These are phyloP conservation scores for Xylaria arbuscula DNA, from an alignment of 2,329 filamentous ascomycete species.

Conservation along the genomic window DNA sequence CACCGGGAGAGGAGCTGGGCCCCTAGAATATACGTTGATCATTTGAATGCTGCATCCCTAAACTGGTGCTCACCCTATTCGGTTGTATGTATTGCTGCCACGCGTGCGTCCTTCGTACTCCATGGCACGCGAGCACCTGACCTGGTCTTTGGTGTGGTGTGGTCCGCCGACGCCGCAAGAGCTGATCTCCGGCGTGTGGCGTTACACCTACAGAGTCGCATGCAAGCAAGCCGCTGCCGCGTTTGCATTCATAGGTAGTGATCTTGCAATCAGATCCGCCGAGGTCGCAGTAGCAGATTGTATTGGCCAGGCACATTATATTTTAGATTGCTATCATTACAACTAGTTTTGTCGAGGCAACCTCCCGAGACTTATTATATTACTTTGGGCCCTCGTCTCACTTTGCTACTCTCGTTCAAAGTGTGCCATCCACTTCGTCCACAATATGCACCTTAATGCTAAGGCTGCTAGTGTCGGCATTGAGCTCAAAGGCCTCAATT, in stretches of 20 bases:
- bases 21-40: conserved; percentile 12
- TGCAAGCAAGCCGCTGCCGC: conserved; percentile 18
- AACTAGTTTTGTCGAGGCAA: conserved; percentile 2
- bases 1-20: conserved; percentile 42
- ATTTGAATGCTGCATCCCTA: conserved; percentile 13
- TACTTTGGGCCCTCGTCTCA: conserved; percentile 9
- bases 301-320: conserved; percentile 20
- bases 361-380: conserved; percentile 17
- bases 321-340: conserved; percentile 31
- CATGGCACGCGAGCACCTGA: conserved; percentile 23
- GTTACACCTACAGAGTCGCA: conserved; percentile 12
- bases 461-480: conserved; percentile 61
- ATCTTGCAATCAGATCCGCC: not conserved
- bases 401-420: conserved; percentile 28
- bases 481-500: conserved; percentile 66
- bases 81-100: conserved; percentile 35
- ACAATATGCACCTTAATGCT: conserved; percentile 72
- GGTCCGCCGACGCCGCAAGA: not conserved
- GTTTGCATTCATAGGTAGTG: conserved; percentile 8
- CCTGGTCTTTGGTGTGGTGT: conserved; percentile 3
- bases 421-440: conserved; percentile 55
- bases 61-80: conserved; percentile 21
- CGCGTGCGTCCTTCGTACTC: conserved; percentile 19
- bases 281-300: not conserved
- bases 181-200: conserved; percentile 22